These are phyloP conservation scores for Halophytophthora batemanensis DNA, from an alignment of 352 stramenopile genomes.

Conservation along the genomic window DNA sequence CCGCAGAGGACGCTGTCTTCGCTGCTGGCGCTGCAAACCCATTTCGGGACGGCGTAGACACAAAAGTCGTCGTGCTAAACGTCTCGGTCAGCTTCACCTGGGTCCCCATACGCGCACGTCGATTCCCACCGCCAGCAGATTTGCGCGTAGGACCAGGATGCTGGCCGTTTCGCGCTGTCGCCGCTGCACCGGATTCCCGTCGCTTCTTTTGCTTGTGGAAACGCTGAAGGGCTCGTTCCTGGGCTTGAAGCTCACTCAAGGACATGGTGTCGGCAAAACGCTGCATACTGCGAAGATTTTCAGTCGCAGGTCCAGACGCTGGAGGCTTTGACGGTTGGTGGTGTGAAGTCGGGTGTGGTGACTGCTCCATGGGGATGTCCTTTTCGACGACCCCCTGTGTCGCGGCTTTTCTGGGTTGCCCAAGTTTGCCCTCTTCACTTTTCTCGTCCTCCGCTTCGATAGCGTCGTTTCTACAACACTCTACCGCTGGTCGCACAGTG, in stretches of 20 bases:
- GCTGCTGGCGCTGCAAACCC: conserved; percentile 16
- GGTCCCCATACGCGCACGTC: conserved; percentile 22
- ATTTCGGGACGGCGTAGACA: conserved; percentile 19
- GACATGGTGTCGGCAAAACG: conserved; percentile 40
- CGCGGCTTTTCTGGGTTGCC: neutral
- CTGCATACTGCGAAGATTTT: conserved; percentile 3
- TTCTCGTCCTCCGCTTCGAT: neutral
- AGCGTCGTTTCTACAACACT: neutral
- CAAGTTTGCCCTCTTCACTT: conserved; percentile 11
- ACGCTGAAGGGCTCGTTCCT: conserved; percentile 39
- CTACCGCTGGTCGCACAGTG: conserved; percentile 2
- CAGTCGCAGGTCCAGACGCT: neutral
- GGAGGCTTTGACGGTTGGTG: conserved; percentile 2
- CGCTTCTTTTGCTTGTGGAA: conserved; percentile 39
- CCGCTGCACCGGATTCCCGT: neutral
- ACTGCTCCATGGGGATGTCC: neutral
- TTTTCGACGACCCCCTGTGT: conserved; percentile 1
- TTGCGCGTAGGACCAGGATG: neutral
- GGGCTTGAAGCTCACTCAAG: conserved; percentile 42
- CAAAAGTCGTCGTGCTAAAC: conserved; percentile 11
- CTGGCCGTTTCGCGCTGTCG: conserved; percentile 10
- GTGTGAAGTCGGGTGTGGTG: neutral
- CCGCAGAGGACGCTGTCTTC: conserved; percentile 6
- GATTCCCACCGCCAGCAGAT: conserved; percentile 3
- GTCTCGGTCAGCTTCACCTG: conserved; percentile 4